Percentiles rank a stretch among this genome's conserved stretches.
Conservation (phyloP, 73 alveolate species). For the Paramecium sonneborni region DNA sequence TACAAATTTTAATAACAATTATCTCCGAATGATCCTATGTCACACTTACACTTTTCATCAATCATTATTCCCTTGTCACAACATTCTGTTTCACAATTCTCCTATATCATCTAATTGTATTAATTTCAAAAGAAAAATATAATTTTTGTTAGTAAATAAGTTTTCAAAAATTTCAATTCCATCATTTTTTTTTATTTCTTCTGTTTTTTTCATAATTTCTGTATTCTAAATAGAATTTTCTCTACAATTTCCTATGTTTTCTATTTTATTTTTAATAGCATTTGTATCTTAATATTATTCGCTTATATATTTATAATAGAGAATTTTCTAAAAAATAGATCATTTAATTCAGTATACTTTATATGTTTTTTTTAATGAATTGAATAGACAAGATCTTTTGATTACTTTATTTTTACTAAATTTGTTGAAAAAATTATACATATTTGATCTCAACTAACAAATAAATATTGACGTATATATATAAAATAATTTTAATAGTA, state of each 20-base stretch:
- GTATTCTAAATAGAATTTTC: not conserved
- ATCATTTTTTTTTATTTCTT: not conserved
- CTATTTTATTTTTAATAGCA: no score
- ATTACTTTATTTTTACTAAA: no score
- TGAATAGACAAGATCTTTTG: no score
- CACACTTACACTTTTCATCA: slow-evolving; percentile 3
- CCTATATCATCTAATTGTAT: not conserved
- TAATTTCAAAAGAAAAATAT: not conserved
- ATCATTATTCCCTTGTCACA: not conserved
- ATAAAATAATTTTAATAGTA: not conserved
- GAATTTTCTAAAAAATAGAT: no score
- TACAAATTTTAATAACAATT: not conserved
- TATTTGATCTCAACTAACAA: not conserved
- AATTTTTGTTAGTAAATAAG: not conserved
- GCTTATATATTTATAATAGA: no score
- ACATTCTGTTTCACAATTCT: not conserved
- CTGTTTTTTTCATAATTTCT: no score
- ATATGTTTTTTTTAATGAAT: no score
- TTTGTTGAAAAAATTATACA: not conserved
- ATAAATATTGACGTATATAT: not conserved
- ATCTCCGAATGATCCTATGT: not conserved
- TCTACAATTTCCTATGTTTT: no score
- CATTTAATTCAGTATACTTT: no score
- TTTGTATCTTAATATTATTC: no score
- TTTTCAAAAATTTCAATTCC: not conserved